A percentile compares a stretch with the other conserved stretches of the same genome.
These are phyloP conservation scores for Turnera subulata DNA, from an alignment of 345 rosid genomes.

Conservation along the genomic window DNA sequence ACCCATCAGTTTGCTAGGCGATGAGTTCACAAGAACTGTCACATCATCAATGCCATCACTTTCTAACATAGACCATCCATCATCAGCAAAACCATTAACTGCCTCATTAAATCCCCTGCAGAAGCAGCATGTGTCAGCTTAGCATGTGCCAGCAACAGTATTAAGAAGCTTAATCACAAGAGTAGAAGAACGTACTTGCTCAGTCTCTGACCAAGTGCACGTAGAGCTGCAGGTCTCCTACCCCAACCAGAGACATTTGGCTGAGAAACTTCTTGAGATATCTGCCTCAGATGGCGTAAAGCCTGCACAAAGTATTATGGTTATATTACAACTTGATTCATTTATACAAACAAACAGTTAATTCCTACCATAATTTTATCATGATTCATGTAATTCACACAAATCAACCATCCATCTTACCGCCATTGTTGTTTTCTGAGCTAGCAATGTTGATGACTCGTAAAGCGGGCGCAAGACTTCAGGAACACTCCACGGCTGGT, in stretches of 20 bases:
- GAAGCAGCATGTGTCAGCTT: not conserved
- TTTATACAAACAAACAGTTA: not conserved
- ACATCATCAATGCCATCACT: conserved; percentile 96
- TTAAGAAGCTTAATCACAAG: not conserved
- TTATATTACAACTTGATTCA: not conserved
- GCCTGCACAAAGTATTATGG: conserved; percentile 42
- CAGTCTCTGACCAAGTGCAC: conserved; percentile 90
- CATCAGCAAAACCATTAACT: conserved; percentile 90
- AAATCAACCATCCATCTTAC: conserved; percentile 38
- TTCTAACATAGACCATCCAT: conserved; percentile 95
- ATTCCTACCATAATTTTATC: not conserved
- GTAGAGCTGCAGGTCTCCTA: conserved; percentile 89
- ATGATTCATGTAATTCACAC: not conserved
- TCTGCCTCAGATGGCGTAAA: conserved; percentile 88
- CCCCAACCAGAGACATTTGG: conserved; percentile 86
- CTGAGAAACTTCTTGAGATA: conserved; percentile 85
- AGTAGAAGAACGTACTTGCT: conserved; percentile 41
- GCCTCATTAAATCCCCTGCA: conserved; percentile 98
- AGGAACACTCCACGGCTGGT: conserved; percentile 95
- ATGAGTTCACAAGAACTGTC: conserved; percentile 85
- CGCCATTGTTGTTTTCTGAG: conserved; percentile 97
- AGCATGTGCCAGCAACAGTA: conserved; percentile 7
- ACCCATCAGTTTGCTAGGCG: conserved; percentile 93
- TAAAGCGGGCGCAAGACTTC: conserved; percentile 96
- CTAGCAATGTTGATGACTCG: conserved; percentile 90